phyloP scores from a whole-genome alignment of 192 early-diverging fungal genomes.

The Coemansia sp. region DNA sequence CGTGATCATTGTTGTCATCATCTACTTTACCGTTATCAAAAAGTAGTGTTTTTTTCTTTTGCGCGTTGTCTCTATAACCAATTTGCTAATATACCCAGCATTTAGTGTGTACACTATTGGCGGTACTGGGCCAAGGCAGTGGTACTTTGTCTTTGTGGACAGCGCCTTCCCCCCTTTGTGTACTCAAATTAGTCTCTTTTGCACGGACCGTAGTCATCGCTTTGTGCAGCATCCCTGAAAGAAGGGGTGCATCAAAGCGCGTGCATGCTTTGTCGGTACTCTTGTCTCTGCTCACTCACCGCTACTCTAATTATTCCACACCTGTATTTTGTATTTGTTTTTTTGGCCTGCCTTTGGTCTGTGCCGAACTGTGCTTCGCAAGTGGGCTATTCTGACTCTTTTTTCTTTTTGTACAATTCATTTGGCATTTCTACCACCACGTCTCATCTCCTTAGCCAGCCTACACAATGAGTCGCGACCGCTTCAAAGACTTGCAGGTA shows the following conservation, averaged over 20 bases:
- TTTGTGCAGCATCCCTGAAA: background rate
- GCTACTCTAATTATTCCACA: background rate
- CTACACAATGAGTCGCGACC: slow-evolving; percentile 24
- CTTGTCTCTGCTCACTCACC: background rate
- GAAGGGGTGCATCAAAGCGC: background rate
- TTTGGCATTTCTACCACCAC: background rate
- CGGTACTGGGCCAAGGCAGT: background rate
- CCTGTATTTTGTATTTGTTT: background rate
- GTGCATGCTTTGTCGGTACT: background rate
- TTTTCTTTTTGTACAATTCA: slow-evolving; percentile 3
- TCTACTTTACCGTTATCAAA: slow-evolving; percentile 55
- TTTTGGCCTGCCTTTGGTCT: background rate
- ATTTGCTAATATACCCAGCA: background rate
- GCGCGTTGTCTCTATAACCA: background rate
- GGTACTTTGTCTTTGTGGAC: background rate
- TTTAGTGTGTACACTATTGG: background rate
- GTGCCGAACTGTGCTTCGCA: background rate
- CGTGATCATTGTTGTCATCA: slow-evolving; percentile 55
- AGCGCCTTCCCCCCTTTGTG: background rate
- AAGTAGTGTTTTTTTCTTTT: slow-evolving; percentile 20
- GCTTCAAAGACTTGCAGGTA: slow-evolving; percentile 25
- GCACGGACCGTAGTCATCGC: background rate
- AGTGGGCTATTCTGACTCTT: background rate
- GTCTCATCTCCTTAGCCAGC: background rate
- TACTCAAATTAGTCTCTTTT: background rate